Percentiles rank a stretch among this genome's conserved stretches.
phyloP scores from a whole-genome alignment of 2,329 filamentous ascomycete species.

The Colletotrichum horii region DNA sequence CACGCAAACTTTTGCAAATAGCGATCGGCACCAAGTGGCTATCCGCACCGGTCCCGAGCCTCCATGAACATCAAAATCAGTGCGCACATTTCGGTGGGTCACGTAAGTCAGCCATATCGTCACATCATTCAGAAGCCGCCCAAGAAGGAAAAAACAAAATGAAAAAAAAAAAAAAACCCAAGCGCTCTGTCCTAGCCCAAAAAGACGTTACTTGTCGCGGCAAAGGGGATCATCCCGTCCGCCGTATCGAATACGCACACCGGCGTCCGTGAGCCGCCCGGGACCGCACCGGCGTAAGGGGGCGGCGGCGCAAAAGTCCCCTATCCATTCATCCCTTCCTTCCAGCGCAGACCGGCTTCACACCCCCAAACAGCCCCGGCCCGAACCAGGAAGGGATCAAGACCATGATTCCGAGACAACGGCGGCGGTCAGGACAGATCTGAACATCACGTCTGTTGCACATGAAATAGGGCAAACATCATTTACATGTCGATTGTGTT shows the following conservation, averaged over 20 bases:
- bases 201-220: background rate
- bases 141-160: no score
- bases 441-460: background rate
- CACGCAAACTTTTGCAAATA: background rate
- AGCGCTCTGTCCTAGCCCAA: no score
- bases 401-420: background rate
- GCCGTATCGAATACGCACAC: background rate
- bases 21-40: background rate
- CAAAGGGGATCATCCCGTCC: background rate
- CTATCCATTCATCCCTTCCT: background rate
- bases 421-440: no score
- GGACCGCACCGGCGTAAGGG: background rate
- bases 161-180: no score
- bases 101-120: background rate
- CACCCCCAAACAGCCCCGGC: background rate
- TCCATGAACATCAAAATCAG: background rate
- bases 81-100: background rate
- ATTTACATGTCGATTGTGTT: background rate
- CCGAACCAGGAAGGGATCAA: background rate
- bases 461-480: background rate
- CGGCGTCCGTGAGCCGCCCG: background rate
- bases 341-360: background rate
- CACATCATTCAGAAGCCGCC: background rate
- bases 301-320: background rate
- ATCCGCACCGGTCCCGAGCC: background rate